Base-by-base conservation (phyloP, 2,329 filamentous ascomycete genomes). In the Cladosporium sp. region DNA sequence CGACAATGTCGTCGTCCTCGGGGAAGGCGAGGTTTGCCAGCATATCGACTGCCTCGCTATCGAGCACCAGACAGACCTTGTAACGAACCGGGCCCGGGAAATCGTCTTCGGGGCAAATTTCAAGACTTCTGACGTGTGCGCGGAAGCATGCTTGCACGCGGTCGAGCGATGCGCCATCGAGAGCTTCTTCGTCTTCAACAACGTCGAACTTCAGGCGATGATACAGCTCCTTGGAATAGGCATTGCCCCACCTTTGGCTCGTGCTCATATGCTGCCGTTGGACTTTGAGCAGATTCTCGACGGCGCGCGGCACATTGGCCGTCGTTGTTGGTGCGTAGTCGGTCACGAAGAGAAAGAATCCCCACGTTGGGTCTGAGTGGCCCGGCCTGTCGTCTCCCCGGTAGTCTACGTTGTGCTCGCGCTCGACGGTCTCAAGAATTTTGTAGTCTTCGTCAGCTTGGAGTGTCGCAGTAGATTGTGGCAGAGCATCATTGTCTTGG, bases 331-430 rank as follows among this genome's bases (percentile, higher is more conserved):
- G 37, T 9, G 37, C 29, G 9, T 49, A 49, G 13, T 19, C 36
- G 24, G 36, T 48, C 15, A 48, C 17, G 15, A 49, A 49, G 12
- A 49, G 13, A 34, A 27, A 49, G 22, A 32, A 49, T 13, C 37
- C 45, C 37, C 45, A 41, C 2, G 37, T 49, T 18, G 45, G 37
- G 8, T 49, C 13, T 17, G 38, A 18, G 4, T 19, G n/a, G 20
- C 41, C n/a, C 7, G n/a, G n/a, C 18, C 15, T 15, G 22, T 36
- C 47, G 13, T 41, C 47, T 24, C 37, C 12, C n/a, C n/a, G n/a
- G 18, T n/a, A 49, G 8, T 7, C 3, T 4, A 17, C 17, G 34
- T 13, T 32, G 12, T 49, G 37, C 2, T 4, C 20, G 8, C n/a
- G 9, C 4, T 20, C 12, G 27, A 49, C 22, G 4, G 18, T n/a